Percentiles rank a stretch among this genome's conserved stretches.
phyloP scores from a whole-genome alignment of 2,329 filamentous ascomycete species.

The Clonostachys chloroleuca region DNA sequence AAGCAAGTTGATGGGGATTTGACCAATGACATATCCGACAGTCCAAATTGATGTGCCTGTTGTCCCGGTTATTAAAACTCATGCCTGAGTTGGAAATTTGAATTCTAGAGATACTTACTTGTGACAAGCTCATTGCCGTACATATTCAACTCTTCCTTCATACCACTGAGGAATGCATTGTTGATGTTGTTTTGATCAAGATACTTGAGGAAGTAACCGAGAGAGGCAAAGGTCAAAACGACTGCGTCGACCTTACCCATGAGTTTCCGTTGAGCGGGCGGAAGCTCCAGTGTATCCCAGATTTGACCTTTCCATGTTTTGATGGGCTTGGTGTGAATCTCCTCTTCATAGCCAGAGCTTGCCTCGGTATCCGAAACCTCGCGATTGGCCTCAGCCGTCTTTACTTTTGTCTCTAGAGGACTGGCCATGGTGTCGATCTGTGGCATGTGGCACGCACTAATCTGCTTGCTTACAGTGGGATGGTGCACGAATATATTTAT shows the following conservation, averaged over 20 bases:
- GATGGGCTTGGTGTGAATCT: too few relatives aligned
- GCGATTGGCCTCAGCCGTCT: too few relatives aligned
- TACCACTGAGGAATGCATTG: constrained; percentile 28
- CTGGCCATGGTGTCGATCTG: too few relatives aligned
- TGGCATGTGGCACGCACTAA: too few relatives aligned
- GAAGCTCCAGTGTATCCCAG: too few relatives aligned
- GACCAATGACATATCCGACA: constrained; percentile 20
- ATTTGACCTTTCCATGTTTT: too few relatives aligned
- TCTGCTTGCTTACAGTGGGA: too few relatives aligned
- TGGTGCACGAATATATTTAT: too few relatives aligned
- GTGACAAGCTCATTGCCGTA: constrained; percentile 19
- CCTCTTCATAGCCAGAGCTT: too few relatives aligned
- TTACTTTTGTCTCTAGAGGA: too few relatives aligned
- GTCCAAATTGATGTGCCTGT: constrained; percentile 32
- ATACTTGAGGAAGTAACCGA: constrained; percentile 17
- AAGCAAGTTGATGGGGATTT: constrained; percentile 17
- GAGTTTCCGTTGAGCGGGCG: constrained; percentile 4
- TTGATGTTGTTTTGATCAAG: constrained; percentile 17
- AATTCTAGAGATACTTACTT: constrained; percentile 10
- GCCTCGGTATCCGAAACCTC: too few relatives aligned
- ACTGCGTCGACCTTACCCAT: constrained; percentile 17
- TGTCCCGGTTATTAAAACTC: too few relatives aligned
- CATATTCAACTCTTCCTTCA: constrained; percentile 22
- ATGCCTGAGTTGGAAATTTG: constrained; percentile 13
- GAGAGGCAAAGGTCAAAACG: constrained; percentile 12